These are phyloP conservation scores for Crithidia sp. DNA, from an alignment of 208 protist species.

Conservation along the genomic window DNA sequence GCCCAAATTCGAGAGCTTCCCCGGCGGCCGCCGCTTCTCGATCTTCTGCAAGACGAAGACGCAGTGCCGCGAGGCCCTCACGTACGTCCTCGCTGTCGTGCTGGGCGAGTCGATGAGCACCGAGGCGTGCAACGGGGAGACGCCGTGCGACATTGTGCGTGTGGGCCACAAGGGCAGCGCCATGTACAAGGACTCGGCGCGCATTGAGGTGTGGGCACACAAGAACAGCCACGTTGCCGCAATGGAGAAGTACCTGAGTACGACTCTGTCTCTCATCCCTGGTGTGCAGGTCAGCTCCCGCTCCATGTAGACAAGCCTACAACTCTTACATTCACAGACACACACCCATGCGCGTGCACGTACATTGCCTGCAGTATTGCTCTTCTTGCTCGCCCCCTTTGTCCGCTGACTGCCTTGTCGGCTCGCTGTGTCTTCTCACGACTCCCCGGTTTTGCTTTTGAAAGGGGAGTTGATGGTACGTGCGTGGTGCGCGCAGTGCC, in stretches of 20 bases:
- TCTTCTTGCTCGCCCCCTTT: no score
- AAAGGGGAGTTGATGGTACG: no score
- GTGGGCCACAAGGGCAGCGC: constrained; percentile 71
- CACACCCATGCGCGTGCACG: no score
- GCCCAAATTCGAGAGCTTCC: constrained; percentile 85
- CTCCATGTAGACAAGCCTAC: constrained; percentile 7
- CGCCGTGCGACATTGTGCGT: constrained; percentile 71
- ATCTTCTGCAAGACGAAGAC: constrained; percentile 76
- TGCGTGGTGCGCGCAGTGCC: no score
- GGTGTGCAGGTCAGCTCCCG: constrained; percentile 53
- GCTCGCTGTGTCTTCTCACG: no score
- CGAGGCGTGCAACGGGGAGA: constrained; percentile 48
- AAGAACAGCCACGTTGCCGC: constrained; percentile 38
- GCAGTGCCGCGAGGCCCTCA: constrained; percentile 59
- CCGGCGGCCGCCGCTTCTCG: constrained; percentile 59
- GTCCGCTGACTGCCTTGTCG: no score
- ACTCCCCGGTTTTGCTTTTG: no score
- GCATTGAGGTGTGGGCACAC: constrained; percentile 76
- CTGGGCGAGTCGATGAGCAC: constrained; percentile 72
- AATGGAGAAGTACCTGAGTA: constrained; percentile 61
- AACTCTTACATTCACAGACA: no score
- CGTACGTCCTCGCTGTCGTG: constrained; percentile 66
- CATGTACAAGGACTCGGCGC: constrained; percentile 61
- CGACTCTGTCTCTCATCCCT: constrained; percentile 47
- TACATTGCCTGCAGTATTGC: no score